These are phyloP conservation scores for Coemansia aciculifera DNA, from an alignment of 192 early-diverging fungal genomes.

Conservation along the genomic window DNA sequence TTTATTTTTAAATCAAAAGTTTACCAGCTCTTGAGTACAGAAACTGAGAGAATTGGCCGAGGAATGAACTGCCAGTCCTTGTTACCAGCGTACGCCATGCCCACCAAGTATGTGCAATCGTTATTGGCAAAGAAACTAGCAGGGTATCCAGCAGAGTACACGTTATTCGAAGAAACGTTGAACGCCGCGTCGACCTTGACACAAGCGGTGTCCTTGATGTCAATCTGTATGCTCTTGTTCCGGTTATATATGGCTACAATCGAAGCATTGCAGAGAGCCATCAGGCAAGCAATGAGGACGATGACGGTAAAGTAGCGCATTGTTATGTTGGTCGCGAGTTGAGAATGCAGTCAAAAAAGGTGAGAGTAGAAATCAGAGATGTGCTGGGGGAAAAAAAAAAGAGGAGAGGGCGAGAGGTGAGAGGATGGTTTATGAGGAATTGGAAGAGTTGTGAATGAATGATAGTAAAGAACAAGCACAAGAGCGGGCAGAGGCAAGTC, in stretches of 20 bases:
- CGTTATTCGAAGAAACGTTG: conserved; percentile 3
- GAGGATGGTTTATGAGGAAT: not conserved
- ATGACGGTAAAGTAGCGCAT: not conserved
- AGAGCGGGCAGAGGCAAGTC: not conserved
- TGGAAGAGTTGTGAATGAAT: not conserved
- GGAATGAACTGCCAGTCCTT: not conserved
- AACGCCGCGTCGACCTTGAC: not conserved
- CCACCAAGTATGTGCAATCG: conserved; percentile 6
- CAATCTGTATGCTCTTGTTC: not conserved
- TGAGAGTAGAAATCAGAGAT: not conserved
- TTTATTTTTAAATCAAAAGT: not conserved
- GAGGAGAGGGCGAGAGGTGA: not conserved
- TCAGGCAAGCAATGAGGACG: not conserved
- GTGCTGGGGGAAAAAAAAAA: not conserved
- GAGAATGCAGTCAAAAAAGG: conserved; percentile 3
- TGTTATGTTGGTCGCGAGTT: not conserved
- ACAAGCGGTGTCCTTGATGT: conserved; percentile 1
- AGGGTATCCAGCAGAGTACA: not conserved
- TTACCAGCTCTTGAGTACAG: not conserved
- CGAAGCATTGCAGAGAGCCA: not conserved
- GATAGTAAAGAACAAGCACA: not conserved
- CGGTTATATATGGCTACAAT: not conserved
- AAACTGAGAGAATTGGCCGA: conserved; percentile 6
- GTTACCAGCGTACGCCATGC: not conserved
- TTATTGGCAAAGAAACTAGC: not conserved